Base-by-base conservation (phyloP, 495 filamentous ascomycete genomes). In the Talaromyces liani region DNA sequence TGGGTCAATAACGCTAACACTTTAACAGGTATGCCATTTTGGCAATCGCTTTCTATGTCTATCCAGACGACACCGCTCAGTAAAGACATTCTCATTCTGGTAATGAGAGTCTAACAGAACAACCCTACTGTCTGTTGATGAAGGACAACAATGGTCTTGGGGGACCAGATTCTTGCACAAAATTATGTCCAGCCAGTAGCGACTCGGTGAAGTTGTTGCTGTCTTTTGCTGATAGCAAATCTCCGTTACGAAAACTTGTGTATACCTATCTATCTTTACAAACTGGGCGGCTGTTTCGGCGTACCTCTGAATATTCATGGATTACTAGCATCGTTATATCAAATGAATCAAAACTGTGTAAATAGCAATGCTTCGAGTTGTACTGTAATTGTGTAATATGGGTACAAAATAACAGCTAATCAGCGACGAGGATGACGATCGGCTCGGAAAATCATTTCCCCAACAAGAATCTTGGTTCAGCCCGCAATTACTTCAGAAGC, bases 21-120 rank as follows among this genome's bases (percentile, higher is more conserved):
- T 36, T 59, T 12, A 7, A 18, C 59, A 85, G 84, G 65, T 93
- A 95, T 65, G 69, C 87, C 53, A 96, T 97, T 64, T 92, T 96
- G 61, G 92, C 90, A 0, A 76, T 96, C 24, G 92, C 91, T 8
- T 97, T 96, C 77, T 93, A 88, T 69, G 91, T 93, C 60, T 94
- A 93, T 65, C 93, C 93, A 6, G 87, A 92, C 65, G 79, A 87
- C 65, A 60, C 58, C 3, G 18, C 27, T 59, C 16, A 6, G 24
- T 56, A 25, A 27, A 36, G 33, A 0, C 33, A 36, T 36, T 34
- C 2, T 36, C 33, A 9, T 36, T 36, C 33, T 9, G 33, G 33
- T 36, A 36, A 36, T 3, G 33, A 36, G 33, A 36, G 33, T 36
- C 33, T 10, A 12, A 31, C 29, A 27, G 29, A 31, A 31, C 5